phyloP scores from a whole-genome alignment of 805 yeast genomes.

The Hanseniaspora pseudoguilliermondii region DNA sequence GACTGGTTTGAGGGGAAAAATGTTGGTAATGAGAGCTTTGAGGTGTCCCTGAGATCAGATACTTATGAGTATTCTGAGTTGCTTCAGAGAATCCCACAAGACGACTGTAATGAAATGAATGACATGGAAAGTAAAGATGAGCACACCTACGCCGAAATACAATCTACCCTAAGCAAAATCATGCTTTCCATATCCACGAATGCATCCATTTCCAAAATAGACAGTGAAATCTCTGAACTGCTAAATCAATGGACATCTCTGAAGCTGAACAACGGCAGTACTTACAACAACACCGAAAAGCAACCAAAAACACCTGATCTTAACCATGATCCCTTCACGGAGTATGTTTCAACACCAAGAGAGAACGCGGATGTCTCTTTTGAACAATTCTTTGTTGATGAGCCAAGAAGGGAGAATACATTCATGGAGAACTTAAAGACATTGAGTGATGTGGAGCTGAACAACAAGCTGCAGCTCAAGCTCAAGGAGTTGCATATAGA shows the following conservation, averaged over 20 bases:
- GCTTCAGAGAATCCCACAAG: not conserved
- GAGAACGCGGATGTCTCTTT: not conserved
- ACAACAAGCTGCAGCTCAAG: slow-evolving; percentile 21
- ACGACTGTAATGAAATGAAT: not conserved
- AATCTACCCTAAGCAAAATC: not conserved
- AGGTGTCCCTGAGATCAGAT: not conserved
- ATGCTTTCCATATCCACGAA: not conserved
- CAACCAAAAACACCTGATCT: not conserved
- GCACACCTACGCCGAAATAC: not conserved
- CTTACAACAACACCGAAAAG: not conserved
- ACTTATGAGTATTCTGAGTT: slow-evolving; percentile 8
- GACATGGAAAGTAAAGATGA: not conserved
- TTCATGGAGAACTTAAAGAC: slow-evolving; percentile 13
- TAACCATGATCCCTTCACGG: not conserved
- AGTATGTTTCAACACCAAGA: not conserved
- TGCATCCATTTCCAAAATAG: not conserved
- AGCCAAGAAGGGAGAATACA: not conserved
- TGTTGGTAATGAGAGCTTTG: not conserved
- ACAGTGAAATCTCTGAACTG: not conserved
- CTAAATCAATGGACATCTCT: slow-evolving; percentile 4
- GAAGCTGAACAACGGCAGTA: not conserved
- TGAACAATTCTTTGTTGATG: not conserved
- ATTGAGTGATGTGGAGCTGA: slow-evolving; percentile 23
- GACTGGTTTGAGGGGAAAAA: not conserved
- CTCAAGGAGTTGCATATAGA: slow-evolving; percentile 23